Conservation (phyloP, 176 grass and related monocot genomes). For the bread wheat (Triticum aestivum) region IWGSC_CS_RefSeq_v2.1 NC_057798.1:94317023-94317522, state of each 20-base stretch:
- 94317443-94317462: background rate
- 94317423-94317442: background rate
- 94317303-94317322: too few species aligned
- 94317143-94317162: background rate
- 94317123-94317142: background rate
- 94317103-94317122: background rate
- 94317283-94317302: too few species aligned
- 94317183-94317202: conserved; percentile 18
- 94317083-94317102: too few species aligned
- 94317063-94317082: too few species aligned
- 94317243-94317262: background rate
- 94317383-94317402: background rate
- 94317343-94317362: background rate
- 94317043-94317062: background rate
- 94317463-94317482: background rate
- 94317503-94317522: conserved; percentile 1
- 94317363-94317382: background rate
- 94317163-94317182: background rate
- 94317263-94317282: conserved; percentile 13
- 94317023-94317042: background rate
- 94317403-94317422: background rate
- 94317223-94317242: conserved; percentile 11
- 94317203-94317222: background rate
- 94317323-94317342: too few species aligned
- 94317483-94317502: background rate